Percentiles rank a stretch among this genome's conserved stretches.
phyloP scores from a whole-genome alignment of 371 early-diverging fungal genomes.

The Mucor sp. region DNA sequence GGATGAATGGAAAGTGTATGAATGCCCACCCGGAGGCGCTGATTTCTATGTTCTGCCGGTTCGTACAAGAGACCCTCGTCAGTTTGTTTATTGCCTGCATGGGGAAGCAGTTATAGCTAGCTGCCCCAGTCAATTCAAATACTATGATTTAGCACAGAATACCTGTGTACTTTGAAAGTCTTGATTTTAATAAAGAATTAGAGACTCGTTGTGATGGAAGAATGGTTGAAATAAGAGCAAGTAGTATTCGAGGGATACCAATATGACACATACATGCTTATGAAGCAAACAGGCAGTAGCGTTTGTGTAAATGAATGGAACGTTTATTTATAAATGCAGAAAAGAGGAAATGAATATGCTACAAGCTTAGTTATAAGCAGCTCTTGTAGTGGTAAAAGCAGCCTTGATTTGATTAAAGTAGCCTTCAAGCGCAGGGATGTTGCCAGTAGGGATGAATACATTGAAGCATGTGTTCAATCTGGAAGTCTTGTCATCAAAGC shows the following conservation, averaged over 20 bases:
- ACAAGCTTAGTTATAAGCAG: not conserved
- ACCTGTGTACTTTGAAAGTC: not conserved
- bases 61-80: not conserved
- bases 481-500: not conserved
- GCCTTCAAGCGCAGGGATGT: not conserved
- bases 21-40: not conserved
- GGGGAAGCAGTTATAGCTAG: not conserved
- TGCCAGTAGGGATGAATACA: not conserved
- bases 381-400: not conserved
- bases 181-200: too few relatives aligned
- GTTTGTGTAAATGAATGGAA: not conserved
- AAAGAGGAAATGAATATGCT: not conserved
- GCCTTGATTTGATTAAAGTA: not conserved
- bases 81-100: not conserved
- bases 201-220: too few relatives aligned
- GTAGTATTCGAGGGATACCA: too few relatives aligned
- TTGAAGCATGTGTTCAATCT: conserved; percentile 3
- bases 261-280: too few relatives aligned
- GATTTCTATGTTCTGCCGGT: not conserved
- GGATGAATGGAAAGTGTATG: not conserved
- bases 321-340: not conserved
- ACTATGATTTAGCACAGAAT: not conserved
- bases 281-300: not conserved
- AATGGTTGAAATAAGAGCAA: too few relatives aligned
- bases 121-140: not conserved